Percentiles rank a stretch among this genome's conserved stretches.
Evolutionary conservation across 2,329 filamentous ascomycete genomes (phyloP).

Genomic region (Trichoderma oligosporum): DNA sequence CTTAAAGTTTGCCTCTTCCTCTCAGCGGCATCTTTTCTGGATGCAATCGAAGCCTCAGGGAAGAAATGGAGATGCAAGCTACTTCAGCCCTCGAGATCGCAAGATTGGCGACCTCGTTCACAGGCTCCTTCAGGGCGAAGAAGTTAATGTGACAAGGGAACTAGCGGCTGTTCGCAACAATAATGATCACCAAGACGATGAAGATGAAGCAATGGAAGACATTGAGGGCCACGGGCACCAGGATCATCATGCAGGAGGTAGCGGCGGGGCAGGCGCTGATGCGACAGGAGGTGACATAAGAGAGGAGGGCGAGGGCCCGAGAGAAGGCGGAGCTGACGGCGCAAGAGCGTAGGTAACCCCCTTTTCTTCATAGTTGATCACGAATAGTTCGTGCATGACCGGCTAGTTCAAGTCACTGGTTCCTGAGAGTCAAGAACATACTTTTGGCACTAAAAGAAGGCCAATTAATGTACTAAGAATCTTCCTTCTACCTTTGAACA

Average conservation of each 20-base stretch:
- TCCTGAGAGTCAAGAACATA: conserved; percentile 18
- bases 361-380: conserved; percentile 28
- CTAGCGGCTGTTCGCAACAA: conserved; percentile 59
- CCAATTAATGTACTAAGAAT: conserved; percentile 35
- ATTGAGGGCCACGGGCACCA: conserved; percentile 61
- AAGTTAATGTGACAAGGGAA: conserved; percentile 73
- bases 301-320: conserved; percentile 80
- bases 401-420: conserved; percentile 22
- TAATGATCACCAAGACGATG: conserved; percentile 53
- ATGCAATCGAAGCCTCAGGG: conserved; percentile 85
- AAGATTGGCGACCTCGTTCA: conserved; percentile 89
- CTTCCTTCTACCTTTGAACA: conserved; percentile 28
- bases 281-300: conserved; percentile 89
- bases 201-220: conserved; percentile 53
- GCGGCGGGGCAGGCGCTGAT: conserved; percentile 77
- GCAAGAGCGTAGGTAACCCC: conserved; percentile 93
- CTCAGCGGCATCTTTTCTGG: conserved; percentile 92
- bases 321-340: conserved; percentile 93
- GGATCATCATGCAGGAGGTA: conserved; percentile 56
- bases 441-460: conserved; percentile 20
- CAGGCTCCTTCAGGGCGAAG: conserved; percentile 78
- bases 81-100: conserved; percentile 79
- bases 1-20: conserved; percentile 90
- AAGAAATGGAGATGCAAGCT: conserved; percentile 63
- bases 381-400: conserved; percentile 24